Base-by-base conservation (phyloP, 23 red algal species). In the Pyropia yezoensis region DNA sequence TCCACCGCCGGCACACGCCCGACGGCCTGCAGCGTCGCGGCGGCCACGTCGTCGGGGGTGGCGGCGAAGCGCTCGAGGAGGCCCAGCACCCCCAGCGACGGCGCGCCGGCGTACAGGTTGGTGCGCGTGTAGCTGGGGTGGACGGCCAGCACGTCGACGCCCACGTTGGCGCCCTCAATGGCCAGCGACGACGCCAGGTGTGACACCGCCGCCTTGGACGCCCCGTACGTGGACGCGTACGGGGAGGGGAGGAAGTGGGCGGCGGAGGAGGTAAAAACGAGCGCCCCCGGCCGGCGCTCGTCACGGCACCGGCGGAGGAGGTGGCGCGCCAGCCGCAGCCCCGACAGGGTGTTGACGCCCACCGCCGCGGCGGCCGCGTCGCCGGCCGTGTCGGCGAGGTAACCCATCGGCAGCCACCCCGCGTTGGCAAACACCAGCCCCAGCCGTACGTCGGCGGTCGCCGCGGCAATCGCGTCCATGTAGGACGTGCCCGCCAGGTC, bases 91-190 rank as follows among this genome's bases (percentile, higher is more conserved):
- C 69, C 76, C 18, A 96, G 73, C 54, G 88, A 89, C 3, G 83
- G 83, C 16, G 76, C 62, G 9, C 78, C 69, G 23, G 55, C 69
- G 70, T 96, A 96, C 32, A 96, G 49, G 55, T 84, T 83, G 29
- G 83, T 96, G 49, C 80, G 78, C 6, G 91, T 96, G 57, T 96
- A 96, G 17, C 83, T 88, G 8, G 91, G 91, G 33, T 96, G 91
- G 22, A 96, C 59, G 17, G 82, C 83, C 18, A 86, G 69, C 19
- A 88, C 71, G 58, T 96, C 83, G 28, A 96, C 83, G 24, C 65
- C 67, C 22, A 83, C 78, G 34, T 75, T 47, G 32, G 80, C 55
- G 8, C 75, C 83, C 80, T 97, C 93, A 4, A 91, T 65, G 18
- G 93, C 93, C 29, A 97, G 79, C 54, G 93, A 97, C 29, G 54